These are phyloP conservation scores for Cytospora chrysosperma DNA, from an alignment of 2,329 filamentous ascomycete species.

Conservation along the genomic window DNA sequence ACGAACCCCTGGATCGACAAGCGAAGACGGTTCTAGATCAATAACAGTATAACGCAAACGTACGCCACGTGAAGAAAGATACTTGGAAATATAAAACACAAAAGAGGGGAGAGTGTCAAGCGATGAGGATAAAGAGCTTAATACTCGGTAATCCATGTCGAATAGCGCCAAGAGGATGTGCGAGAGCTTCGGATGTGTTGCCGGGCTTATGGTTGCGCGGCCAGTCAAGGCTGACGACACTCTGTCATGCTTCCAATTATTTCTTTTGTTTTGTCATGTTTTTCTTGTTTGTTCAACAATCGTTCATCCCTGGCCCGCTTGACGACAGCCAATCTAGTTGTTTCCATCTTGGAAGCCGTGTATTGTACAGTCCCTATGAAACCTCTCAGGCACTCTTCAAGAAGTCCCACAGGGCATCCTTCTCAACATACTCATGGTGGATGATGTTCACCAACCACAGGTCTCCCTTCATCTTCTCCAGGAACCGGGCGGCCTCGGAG, in stretches of 20 bases:
- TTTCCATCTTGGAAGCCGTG: conserved; percentile 31
- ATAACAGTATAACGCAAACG: conserved; percentile 7
- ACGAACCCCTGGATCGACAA: conserved; percentile 8
- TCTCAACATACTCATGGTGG: conserved; percentile 73
- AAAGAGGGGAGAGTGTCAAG: neutral
- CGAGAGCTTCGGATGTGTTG: neutral
- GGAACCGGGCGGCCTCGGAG: conserved; percentile 67
- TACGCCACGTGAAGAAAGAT: conserved; percentile 2
- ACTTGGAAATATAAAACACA: neutral
- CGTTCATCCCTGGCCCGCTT: neutral
- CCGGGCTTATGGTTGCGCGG: neutral
- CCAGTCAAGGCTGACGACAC: neutral
- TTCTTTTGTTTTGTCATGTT: neutral
- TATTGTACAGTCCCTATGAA: conserved; percentile 1
- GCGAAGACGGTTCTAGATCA: neutral
- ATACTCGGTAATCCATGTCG: neutral
- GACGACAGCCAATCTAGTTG: neutral
- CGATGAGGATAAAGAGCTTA: neutral
- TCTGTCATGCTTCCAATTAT: neutral
- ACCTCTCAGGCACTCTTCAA: conserved; percentile 40
- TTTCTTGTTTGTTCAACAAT: too few species aligned
- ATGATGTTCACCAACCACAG: conserved; percentile 91
- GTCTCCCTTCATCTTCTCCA: conserved; percentile 66
- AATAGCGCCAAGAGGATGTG: neutral
- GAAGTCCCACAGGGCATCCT: conserved; percentile 70